phyloP scores from a whole-genome alignment of 495 filamentous ascomycete species.

The Venustampulla echinocandica region DNA sequence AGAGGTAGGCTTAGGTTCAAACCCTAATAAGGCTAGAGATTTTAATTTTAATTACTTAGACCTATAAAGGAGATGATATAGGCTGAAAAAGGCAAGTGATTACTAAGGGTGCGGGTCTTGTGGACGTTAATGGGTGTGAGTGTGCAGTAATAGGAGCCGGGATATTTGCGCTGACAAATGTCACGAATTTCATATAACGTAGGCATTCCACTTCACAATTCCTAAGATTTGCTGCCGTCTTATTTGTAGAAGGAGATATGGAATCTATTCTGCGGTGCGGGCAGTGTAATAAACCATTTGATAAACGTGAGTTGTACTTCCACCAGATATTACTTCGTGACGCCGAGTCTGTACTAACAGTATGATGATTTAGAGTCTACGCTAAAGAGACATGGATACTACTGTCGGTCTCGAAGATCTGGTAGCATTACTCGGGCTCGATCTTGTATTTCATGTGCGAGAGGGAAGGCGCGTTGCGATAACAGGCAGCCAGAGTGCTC shows the following conservation, averaged over 20 bases:
- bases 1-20: too few species aligned
- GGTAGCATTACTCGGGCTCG: constrained; percentile 24
- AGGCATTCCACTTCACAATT: constrained; percentile 14
- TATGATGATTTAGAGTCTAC: constrained; percentile 28
- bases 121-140: too few species aligned
- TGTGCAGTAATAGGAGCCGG: too few species aligned
- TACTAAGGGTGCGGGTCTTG: too few species aligned
- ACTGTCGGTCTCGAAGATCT: constrained; percentile 34
- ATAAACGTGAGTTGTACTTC: constrained; percentile 29
- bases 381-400: constrained; percentile 41
- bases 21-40: too few species aligned
- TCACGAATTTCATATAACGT: constrained; percentile 8
- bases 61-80: too few species aligned
- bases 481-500: constrained; percentile 32
- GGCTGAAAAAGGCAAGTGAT: too few species aligned
- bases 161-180: constrained; percentile 36
- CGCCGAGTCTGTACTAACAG: constrained; percentile 18
- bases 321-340: constrained; percentile 3
- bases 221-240: constrained; percentile 15
- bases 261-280: constrained; percentile 31
- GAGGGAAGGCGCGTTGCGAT: constrained; percentile 35
- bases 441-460: constrained; percentile 36
- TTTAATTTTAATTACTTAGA: too few species aligned
- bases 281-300: constrained; percentile 36
- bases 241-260: constrained; percentile 25